Evolutionary conservation across 192 early-diverging fungal genomes (phyloP).

Genomic region (Backusella circina): DNA sequence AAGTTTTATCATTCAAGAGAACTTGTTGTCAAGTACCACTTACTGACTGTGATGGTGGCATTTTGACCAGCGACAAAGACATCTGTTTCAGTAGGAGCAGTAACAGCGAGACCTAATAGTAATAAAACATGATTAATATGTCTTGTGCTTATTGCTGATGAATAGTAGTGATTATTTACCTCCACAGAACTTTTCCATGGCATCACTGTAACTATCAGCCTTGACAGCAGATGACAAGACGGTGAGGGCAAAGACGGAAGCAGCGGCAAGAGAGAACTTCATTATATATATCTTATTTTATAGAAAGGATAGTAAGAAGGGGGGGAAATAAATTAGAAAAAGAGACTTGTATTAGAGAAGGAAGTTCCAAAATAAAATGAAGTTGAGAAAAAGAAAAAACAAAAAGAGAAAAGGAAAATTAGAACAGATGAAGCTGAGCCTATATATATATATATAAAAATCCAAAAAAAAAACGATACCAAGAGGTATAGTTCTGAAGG

Average conservation of each 20-base stretch:
- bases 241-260: slow-evolving; percentile 9
- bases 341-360: not conserved
- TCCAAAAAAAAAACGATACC: not conserved
- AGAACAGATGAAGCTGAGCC: not conserved
- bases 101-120: slow-evolving; percentile 11
- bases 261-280: slow-evolving; percentile 15
- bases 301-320: not conserved
- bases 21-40: not conserved
- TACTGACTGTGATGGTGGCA: slow-evolving; percentile 26
- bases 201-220: slow-evolving; percentile 7
- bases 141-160: not conserved
- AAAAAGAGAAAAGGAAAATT: not conserved
- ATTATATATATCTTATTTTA: slow-evolving; percentile 3
- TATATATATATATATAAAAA: not conserved
- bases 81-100: slow-evolving; percentile 1
- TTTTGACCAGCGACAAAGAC: slow-evolving; percentile 13
- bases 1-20: not conserved
- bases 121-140: not conserved
- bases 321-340: slow-evolving; percentile 1
- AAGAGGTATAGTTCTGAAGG: not conserved
- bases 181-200: slow-evolving; percentile 15
- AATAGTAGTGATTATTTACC: not conserved
- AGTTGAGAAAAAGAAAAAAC: not conserved
- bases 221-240: slow-evolving; percentile 5
- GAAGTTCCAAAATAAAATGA: not conserved